Base-by-base conservation (phyloP, 768 basidiomycete genomes). In the Harrya chromipes region DNA sequence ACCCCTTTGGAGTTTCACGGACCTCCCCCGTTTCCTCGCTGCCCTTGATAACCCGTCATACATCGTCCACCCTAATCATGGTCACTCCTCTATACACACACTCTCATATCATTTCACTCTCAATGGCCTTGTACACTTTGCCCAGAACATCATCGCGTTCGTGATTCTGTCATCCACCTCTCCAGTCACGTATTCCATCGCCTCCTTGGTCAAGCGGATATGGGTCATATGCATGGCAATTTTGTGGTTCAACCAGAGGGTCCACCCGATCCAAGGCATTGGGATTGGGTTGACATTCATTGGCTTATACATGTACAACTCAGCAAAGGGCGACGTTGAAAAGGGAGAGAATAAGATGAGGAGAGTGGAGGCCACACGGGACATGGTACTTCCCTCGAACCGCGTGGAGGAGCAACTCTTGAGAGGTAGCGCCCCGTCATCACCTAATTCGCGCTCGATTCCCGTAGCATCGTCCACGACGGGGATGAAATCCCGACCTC, bases 141-240 rank as follows among this genome's bases (percentile, higher is more conserved):
- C 84, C 1, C 97, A 99, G 70, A 98, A 94, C 75, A 87, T 98
- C 63, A 90, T 98, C 60, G 97, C 97, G 26, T 99, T 99, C 73
- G 79, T 94, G 65, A 91, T 99, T 62, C 83, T 99, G 41, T 85
- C 95, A 2, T 91, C 90, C 24, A 95, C 93, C 3, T 97, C 95
- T 11, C 95, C 97, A 17, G 97, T 99, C 58, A 98, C 97, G 1
- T 99, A 99, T 71, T 95, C 92, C 45, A 98, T 99, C 67, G 97
- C 97, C 3, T 97, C 93, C 4, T 83, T 99, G 62, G 83, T 97
- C 73, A 99, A 99, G 70, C 92, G 97, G 21, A 94, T 99, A 47
- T 93, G 85, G 40, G 97, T 99, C 61, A 99, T 99, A 63, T 94
- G 93, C 73, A 88, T 97, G 60, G 97, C 97, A 17, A 90, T 99